Percentiles rank a stretch among this genome's conserved stretches.
Evolutionary conservation across 1,139 yeast species (phyloP).

Genomic region (Geotrichum klebahnii): DNA sequence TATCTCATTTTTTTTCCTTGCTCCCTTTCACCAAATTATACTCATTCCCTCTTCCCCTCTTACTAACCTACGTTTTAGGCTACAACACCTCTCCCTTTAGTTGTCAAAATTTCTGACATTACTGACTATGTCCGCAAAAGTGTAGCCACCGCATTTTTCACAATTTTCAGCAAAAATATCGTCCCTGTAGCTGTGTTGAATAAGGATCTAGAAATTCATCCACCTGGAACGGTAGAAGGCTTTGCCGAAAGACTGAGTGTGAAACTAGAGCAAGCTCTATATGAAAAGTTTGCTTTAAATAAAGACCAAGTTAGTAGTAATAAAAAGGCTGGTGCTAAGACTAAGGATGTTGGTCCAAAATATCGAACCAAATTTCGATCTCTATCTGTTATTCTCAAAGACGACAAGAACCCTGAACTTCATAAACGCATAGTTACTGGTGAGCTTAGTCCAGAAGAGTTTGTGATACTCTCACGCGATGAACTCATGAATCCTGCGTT

Average conservation of each 20-base stretch:
- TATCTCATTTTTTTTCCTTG: neutral
- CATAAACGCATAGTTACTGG: constrained; percentile 48
- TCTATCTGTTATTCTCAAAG: constrained; percentile 52
- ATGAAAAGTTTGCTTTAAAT: constrained; percentile 38
- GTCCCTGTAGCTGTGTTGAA: constrained; percentile 42
- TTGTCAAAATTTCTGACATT: constrained; percentile 8
- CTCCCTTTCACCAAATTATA: neutral
- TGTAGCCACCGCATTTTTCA: constrained; percentile 42
- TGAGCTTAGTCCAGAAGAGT: constrained; percentile 46
- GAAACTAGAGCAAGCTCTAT: constrained; percentile 43
- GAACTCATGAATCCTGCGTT: constrained; percentile 71
- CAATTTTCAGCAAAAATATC: constrained; percentile 42
- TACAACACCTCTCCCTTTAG: neutral
- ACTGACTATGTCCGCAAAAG: constrained; percentile 39
- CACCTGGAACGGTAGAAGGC: constrained; percentile 43
- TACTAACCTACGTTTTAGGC: neutral
- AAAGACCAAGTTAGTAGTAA: constrained; percentile 17
- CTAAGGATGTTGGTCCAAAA: constrained; percentile 40
- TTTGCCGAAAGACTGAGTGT: constrained; percentile 42
- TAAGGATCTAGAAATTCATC: constrained; percentile 32
- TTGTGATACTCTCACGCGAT: constrained; percentile 57
- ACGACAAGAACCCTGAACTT: constrained; percentile 49
- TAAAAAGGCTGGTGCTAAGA: constrained; percentile 27
- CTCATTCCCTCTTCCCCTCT: neutral
- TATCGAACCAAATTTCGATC: constrained; percentile 56